A percentile compares a stretch with the other conserved stretches of the same genome.
Evolutionary conservation across 2,329 filamentous ascomycete genomes (phyloP).

Genomic region (Knoxdaviesia proteae): DNA sequence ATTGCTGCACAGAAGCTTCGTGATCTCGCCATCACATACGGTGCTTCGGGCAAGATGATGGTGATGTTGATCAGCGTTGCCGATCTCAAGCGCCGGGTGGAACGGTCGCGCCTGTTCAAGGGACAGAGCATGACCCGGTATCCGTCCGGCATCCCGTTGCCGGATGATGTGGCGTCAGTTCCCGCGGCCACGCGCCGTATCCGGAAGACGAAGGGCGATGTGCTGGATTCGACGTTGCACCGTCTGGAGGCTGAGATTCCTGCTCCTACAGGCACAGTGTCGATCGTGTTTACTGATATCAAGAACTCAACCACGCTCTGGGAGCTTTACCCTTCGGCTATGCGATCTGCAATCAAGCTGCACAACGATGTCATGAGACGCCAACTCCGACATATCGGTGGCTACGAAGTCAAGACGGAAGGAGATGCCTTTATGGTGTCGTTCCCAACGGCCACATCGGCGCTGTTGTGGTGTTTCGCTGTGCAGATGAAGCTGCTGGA

Average conservation of each 20-base stretch:
- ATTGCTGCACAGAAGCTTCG: conserved; percentile 82
- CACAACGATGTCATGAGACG: conserved; percentile 95
- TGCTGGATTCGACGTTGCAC: conserved; percentile 71
- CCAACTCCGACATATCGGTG: conserved; percentile 79
- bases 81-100: conserved; percentile 65
- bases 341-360: conserved; percentile 90
- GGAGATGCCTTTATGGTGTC: conserved; percentile 99
- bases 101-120: conserved; percentile 50
- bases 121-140: conserved; percentile 75
- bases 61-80: conserved; percentile 94
- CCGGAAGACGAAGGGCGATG: conserved; percentile 39
- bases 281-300: conserved; percentile 96
- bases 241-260: conserved; percentile 79
- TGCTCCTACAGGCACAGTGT: conserved; percentile 73
- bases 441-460: conserved; percentile 87
- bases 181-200: conserved; percentile 40
- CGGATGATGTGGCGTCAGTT: conserved; percentile 39
- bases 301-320: conserved; percentile 93
- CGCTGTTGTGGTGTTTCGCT: conserved; percentile 87
- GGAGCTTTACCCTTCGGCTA: conserved; percentile 87
- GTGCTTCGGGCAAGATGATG: conserved; percentile 88
- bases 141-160: conserved; percentile 39
- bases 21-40: conserved; percentile 88
- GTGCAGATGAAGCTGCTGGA: conserved; percentile 77
- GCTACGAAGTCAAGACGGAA: conserved; percentile 98